These are phyloP conservation scores for Prunus mume DNA, from an alignment of 306 rosid species.

Conservation along the genomic window DNA sequence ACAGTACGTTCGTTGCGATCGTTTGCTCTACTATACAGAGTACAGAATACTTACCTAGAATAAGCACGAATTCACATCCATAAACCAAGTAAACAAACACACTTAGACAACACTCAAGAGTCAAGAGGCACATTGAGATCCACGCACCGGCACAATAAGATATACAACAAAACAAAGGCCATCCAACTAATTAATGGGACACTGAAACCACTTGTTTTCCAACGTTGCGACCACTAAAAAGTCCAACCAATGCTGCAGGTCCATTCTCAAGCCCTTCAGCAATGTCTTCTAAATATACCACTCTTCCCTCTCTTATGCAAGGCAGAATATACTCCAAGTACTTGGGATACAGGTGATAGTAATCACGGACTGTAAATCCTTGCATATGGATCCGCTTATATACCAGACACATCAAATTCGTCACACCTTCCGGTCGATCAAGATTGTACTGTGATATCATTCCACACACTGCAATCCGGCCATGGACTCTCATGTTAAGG, in stretches of 20 bases:
- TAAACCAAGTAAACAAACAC: neutral
- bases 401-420: constrained; percentile 2
- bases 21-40: no score
- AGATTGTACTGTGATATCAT: constrained; percentile 21
- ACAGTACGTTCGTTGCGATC: no score
- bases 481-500: constrained; percentile 18
- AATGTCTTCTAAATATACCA: constrained; percentile 11
- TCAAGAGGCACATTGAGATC: neutral
- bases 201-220: constrained; percentile 33
- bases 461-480: constrained; percentile 11
- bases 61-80: neutral
- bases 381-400: constrained; percentile 8
- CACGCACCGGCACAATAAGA: neutral
- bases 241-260: constrained; percentile 3
- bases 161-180: neutral
- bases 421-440: constrained; percentile 5
- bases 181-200: neutral
- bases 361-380: constrained; percentile 6
- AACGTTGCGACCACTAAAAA: constrained; percentile 4
- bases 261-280: constrained; percentile 16
- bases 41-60: neutral
- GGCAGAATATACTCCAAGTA: constrained; percentile 12
- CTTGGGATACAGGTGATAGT: constrained; percentile 11
- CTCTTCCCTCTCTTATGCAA: constrained; percentile 14
- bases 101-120: neutral